These are phyloP conservation scores for Paecilomyces dactylethromorphus DNA, from an alignment of 2,329 filamentous ascomycete genomes.

Conservation along the genomic window DNA sequence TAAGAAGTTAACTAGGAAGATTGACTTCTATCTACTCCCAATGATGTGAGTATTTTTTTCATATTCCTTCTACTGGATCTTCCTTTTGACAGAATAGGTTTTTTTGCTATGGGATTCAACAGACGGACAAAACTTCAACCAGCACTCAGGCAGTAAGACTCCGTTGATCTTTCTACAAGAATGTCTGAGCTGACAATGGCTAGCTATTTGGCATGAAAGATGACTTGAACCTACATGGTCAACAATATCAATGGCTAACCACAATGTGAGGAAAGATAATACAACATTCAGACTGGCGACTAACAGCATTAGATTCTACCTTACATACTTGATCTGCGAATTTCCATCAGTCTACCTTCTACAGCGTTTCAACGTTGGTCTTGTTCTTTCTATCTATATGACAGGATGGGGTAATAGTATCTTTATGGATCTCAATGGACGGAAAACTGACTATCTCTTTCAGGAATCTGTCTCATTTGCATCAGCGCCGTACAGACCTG, in stretches of 20 bases:
- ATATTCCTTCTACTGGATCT: not conserved
- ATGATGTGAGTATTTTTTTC: constrained; percentile 31
- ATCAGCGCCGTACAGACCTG: constrained; percentile 18
- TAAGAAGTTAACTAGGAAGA: constrained; percentile 33
- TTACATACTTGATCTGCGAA: constrained; percentile 25
- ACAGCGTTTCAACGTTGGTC: constrained; percentile 19
- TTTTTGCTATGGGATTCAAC: constrained; percentile 44
- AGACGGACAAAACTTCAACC: constrained; percentile 42
- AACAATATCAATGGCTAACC: constrained; percentile 13
- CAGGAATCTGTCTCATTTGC: constrained; percentile 12
- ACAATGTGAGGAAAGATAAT: constrained; percentile 5
- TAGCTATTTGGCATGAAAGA: constrained; percentile 27
- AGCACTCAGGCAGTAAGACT: constrained; percentile 24
- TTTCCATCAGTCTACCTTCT: constrained; percentile 25
- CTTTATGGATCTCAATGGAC: not conserved
- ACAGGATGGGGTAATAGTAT: constrained; percentile 11
- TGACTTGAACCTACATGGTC: constrained; percentile 18
- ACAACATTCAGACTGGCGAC: not conserved
- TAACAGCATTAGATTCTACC: constrained; percentile 8
- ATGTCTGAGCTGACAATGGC: constrained; percentile 4
- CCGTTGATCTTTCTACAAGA: not conserved
- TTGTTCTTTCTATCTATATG: constrained; percentile 20
- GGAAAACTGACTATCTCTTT: not conserved
- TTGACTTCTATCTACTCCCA: constrained; percentile 41
- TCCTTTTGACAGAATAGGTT: constrained; percentile 5